These are phyloP conservation scores for Penicillium canescens DNA, from an alignment of 495 filamentous ascomycete species.

Conservation along the genomic window DNA sequence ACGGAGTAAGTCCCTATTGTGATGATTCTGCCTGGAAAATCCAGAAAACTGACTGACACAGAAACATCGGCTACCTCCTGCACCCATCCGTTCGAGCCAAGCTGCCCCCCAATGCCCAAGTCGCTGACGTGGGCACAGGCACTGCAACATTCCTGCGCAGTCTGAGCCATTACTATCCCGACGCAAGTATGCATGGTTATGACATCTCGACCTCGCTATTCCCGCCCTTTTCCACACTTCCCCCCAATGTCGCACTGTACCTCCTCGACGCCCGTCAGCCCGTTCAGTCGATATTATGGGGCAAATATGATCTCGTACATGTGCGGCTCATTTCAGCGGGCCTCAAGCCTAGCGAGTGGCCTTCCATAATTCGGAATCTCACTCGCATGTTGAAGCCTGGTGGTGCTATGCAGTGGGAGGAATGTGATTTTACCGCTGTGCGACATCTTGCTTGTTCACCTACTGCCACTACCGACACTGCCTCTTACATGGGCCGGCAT, in stretches of 20 bases:
- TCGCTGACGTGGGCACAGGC: conserved; percentile 24
- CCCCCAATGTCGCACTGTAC: conserved; percentile 17
- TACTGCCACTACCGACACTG: not conserved
- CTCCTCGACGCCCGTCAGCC: conserved; percentile 19
- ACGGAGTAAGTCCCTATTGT: not conserved
- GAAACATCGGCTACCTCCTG: conserved; percentile 10
- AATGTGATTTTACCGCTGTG: conserved; percentile 9
- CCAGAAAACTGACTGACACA: not conserved
- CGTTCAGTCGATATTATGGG: conserved; percentile 18
- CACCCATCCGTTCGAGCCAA: conserved; percentile 14
- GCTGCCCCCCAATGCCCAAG: conserved; percentile 6
- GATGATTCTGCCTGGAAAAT: not conserved
- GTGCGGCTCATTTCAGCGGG: conserved; percentile 29
- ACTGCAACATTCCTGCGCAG: conserved; percentile 32
- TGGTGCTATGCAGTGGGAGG: conserved; percentile 43
- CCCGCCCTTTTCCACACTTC: conserved; percentile 24
- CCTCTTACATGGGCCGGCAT: conserved; percentile 3
- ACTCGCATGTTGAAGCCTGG: conserved; percentile 35
- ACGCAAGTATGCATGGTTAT: conserved; percentile 16
- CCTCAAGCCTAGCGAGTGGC: conserved; percentile 22
- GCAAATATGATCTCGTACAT: conserved; percentile 38
- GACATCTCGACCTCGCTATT: conserved; percentile 28
- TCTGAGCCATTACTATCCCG: conserved; percentile 17
- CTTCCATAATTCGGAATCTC: conserved; percentile 18
- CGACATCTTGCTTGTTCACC: not conserved